Evolutionary conservation across 1,284 basidiomycete genomes (phyloP).

Genomic region (Pholiota adiposa): DNA sequence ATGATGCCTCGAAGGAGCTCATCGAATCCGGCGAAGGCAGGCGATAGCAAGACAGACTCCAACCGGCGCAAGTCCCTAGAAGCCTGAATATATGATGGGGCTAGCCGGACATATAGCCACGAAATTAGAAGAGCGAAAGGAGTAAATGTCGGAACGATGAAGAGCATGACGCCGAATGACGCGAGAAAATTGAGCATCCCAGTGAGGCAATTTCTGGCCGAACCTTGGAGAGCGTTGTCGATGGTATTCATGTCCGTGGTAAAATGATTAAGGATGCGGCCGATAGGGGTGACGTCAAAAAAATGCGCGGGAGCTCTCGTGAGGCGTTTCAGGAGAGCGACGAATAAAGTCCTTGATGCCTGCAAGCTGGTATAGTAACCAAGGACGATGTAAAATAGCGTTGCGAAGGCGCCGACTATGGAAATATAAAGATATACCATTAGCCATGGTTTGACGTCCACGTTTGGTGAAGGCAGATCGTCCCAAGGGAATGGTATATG

Average conservation of each 20-base stretch:
- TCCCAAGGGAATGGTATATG: constrained; percentile 44
- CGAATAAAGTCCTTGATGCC: constrained; percentile 64
- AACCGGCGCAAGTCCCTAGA: constrained; percentile 75
- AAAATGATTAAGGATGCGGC: constrained; percentile 80
- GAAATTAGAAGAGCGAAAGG: constrained; percentile 73
- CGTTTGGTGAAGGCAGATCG: constrained; percentile 57
- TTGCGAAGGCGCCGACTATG: constrained; percentile 54
- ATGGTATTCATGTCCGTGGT: constrained; percentile 80
- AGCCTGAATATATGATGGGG: constrained; percentile 69
- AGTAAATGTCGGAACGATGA: constrained; percentile 68
- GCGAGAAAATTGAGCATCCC: constrained; percentile 66
- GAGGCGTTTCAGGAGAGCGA: constrained; percentile 54
- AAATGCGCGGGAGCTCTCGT: constrained; percentile 67
- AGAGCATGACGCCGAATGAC: constrained; percentile 69
- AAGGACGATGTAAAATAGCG: constrained; percentile 59
- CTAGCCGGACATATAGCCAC: constrained; percentile 73
- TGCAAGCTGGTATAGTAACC: constrained; percentile 71
- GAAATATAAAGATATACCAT: constrained; percentile 68
- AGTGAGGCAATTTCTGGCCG: constrained; percentile 56
- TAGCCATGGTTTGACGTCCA: constrained; percentile 67
- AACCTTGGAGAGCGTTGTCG: constrained; percentile 63
- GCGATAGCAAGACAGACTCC: constrained; percentile 70
- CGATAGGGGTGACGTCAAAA: constrained; percentile 72
- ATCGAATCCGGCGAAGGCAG: constrained; percentile 77
- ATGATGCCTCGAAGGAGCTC: constrained; percentile 79